Percentiles rank a stretch among this genome's conserved stretches.
phyloP scores from a whole-genome alignment of 768 basidiomycete species.

The Chalciporus chontae region DNA sequence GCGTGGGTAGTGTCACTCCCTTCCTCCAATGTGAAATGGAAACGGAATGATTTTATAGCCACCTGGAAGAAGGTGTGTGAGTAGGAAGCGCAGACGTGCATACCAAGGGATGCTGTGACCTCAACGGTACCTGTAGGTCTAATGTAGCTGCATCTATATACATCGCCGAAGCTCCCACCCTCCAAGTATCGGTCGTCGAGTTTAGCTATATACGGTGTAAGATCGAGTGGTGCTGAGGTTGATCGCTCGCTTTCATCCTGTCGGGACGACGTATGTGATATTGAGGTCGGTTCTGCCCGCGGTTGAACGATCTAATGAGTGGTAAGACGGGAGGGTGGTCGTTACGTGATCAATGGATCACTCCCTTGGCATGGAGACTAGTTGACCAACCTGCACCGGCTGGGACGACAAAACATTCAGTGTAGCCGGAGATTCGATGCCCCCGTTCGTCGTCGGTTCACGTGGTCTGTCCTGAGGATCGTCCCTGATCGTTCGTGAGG shows the following conservation, averaged over 20 bases:
- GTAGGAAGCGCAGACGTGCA: background rate
- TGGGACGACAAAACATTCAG: too few relatives aligned
- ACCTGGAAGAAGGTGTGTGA: constrained; percentile 1
- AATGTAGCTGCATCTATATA: constrained; percentile 2
- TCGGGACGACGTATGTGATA: background rate
- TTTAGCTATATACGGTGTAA: constrained; percentile 1
- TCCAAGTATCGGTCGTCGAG: background rate
- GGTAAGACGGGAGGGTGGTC: background rate
- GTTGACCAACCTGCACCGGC: too few relatives aligned
- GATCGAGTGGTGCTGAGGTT: background rate
- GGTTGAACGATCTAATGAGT: too few relatives aligned
- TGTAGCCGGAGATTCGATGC: too few relatives aligned
- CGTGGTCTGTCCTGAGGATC: too few relatives aligned
- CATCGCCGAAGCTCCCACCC: constrained; percentile 6
- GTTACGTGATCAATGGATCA: too few relatives aligned
- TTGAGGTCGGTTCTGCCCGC: background rate
- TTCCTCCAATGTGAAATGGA: constrained; percentile 4
- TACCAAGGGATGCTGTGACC: background rate
- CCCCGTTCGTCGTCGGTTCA: too few relatives aligned
- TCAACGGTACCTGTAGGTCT: background rate
- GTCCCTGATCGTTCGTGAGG: too few relatives aligned
- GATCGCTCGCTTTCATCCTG: background rate
- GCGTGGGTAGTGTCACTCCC: background rate
- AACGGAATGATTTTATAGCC: constrained; percentile 12
- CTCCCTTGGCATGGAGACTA: too few relatives aligned